Evolutionary conservation across 768 basidiomycete genomes (phyloP).

Genomic region (Mycena olivaceomarginata): DNA sequence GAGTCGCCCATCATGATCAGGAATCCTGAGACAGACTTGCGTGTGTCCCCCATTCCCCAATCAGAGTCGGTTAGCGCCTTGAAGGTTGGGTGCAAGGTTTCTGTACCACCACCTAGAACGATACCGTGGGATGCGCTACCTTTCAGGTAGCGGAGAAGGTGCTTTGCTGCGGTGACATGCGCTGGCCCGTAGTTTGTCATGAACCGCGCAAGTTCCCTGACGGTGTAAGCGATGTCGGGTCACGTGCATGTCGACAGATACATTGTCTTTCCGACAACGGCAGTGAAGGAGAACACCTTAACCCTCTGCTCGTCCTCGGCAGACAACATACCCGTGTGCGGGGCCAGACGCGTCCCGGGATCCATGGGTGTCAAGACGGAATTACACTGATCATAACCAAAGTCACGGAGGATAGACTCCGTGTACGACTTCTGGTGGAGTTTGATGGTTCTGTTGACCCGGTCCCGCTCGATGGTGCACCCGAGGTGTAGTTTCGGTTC

Average conservation of each 20-base stretch:
- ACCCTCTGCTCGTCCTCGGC: conserved; percentile 19
- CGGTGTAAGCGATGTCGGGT: conserved; percentile 26
- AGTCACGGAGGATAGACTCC: conserved; percentile 39
- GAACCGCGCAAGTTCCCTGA: conserved; percentile 38
- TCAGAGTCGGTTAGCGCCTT: conserved; percentile 41
- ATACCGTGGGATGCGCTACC: conserved; percentile 30
- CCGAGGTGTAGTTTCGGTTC: conserved; percentile 31
- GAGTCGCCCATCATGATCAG: conserved; percentile 51
- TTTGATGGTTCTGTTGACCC: background rate
- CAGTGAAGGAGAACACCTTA: conserved; percentile 21
- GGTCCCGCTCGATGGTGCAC: conserved; percentile 25
- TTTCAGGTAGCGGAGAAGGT: conserved; percentile 38
- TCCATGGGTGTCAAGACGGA: conserved; percentile 42
- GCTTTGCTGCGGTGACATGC: conserved; percentile 43
- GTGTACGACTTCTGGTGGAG: conserved; percentile 36
- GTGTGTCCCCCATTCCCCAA: conserved; percentile 38
- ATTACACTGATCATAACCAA: conserved; percentile 33
- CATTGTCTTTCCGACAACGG: conserved; percentile 45
- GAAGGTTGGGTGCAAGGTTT: conserved; percentile 17
- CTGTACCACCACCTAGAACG: conserved; percentile 12
- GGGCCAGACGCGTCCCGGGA: conserved; percentile 19
- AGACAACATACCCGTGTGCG: background rate
- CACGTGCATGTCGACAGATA: conserved; percentile 41
- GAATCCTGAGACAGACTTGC: conserved; percentile 55
- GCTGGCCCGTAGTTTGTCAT: conserved; percentile 15